Base-by-base conservation (phyloP, 371 early-diverging fungal species). In the Saksenaea vasiformis region DNA sequence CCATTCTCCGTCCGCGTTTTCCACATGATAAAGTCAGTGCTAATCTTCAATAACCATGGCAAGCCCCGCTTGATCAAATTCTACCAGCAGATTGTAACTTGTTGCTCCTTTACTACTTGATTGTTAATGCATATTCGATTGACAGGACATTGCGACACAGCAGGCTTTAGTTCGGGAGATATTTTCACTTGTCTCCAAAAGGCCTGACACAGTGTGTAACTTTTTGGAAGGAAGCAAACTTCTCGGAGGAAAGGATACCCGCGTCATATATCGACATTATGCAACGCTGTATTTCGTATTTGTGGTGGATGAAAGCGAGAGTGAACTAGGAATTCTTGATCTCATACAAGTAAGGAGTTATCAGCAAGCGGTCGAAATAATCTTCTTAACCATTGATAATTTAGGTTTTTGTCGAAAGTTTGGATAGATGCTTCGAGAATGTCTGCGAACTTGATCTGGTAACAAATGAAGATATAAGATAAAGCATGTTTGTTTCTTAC, bases 391-490 rank as follows among this genome's bases (percentile, higher is more conserved):
- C 14, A 35, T 36, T 0, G 24, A 36, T 17, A 36, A 60, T 34
- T n/a, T 71, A 95, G 92, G 94, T 96, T 15, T 95, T 98, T 82
- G 98, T 98, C 0, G 98, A 98, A 70, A 86, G 94, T 34, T 78
- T 98, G 61, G 98, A 98, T 69, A 73, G 90, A 39, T 90, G 91
- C 26, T 97, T 98, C 77, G 92, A 93, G 55, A 97, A 98, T 63
- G 98, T 98, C 3, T 98, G 98, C 70, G 98, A 98, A 71, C 76
- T 98, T 60, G 98, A 97, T 70, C 73, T 98, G 79, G 92, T 92
- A 81, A 31, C 19, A 38, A 58, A n/a, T 54, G 53, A 34, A 9
- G 56, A 47, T 13, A n/a, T 53, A 58, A 34, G 10, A 24, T 38
- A 60, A 14, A 58, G 27, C 31, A 17, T 22, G 24, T 37, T 39